These are phyloP conservation scores for Crithidia acanthocephali DNA, from an alignment of 208 protist genomes.

Conservation along the genomic window DNA sequence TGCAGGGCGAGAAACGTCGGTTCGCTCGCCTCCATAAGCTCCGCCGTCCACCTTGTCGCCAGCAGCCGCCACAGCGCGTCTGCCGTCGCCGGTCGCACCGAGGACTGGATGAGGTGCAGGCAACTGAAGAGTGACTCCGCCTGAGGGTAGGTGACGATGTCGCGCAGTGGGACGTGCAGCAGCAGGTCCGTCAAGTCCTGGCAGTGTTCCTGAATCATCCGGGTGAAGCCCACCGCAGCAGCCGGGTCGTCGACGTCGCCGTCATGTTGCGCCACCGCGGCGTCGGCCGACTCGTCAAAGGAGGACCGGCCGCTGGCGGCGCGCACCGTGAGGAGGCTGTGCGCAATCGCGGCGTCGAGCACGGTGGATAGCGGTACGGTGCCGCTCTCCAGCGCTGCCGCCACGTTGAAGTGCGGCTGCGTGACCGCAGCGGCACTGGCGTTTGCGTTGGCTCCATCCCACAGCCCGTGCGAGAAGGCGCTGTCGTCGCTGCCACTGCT, in stretches of 20 bases:
- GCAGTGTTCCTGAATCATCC: slow-evolving; percentile 18
- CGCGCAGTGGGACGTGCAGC: slow-evolving; percentile 37
- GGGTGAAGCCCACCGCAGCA: slow-evolving; percentile 16
- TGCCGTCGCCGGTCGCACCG: slow-evolving; percentile 23
- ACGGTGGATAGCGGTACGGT: slow-evolving; percentile 24
- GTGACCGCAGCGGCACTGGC: not conserved
- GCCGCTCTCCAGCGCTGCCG: slow-evolving; percentile 26
- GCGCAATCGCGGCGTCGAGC: slow-evolving; percentile 37
- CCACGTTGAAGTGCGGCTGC: slow-evolving; percentile 16
- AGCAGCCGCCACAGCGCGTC: slow-evolving; percentile 53
- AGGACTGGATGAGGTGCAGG: slow-evolving; percentile 29
- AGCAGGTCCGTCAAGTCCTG: slow-evolving; percentile 39
- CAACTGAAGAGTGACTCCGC: slow-evolving; percentile 41
- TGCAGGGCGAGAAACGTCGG: slow-evolving; percentile 41
- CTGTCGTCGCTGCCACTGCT: not conserved
- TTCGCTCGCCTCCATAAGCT: slow-evolving; percentile 47
- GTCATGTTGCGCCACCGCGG: not conserved
- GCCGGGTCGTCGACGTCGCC: slow-evolving; percentile 12
- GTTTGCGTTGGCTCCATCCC: not conserved
- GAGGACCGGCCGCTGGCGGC: slow-evolving; percentile 19
- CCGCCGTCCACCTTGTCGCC: slow-evolving; percentile 40
- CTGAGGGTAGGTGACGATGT: slow-evolving; percentile 39
- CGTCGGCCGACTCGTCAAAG: not conserved
- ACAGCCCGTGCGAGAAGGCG: not conserved
- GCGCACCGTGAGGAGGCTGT: slow-evolving; percentile 21